phyloP scores from a whole-genome alignment of 805 yeast genomes.

The Candida pini region DNA sequence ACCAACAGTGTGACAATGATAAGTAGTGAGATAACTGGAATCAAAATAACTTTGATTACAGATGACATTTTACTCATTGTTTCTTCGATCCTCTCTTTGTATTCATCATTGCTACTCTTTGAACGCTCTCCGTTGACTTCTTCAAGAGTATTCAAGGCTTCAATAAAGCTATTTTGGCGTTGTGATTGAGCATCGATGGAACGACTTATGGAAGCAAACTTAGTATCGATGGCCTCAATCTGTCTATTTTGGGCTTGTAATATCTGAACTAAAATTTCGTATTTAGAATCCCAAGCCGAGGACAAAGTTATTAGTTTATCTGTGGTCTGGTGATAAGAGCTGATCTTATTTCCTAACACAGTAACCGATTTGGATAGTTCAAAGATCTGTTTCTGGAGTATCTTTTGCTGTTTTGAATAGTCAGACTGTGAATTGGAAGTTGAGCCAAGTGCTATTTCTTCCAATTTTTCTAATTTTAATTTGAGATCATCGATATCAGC shows the following conservation, averaged over 20 bases:
- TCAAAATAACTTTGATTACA: conserved; percentile 18
- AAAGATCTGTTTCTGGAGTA: conserved; percentile 17
- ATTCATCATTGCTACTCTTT: conserved; percentile 1
- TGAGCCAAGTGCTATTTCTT: neutral
- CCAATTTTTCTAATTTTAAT: conserved; percentile 6
- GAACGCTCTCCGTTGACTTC: conserved; percentile 7
- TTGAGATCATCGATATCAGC: conserved; percentile 3
- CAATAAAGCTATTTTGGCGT: conserved; percentile 11
- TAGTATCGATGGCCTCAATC: conserved; percentile 11
- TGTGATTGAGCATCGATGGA: conserved; percentile 17
- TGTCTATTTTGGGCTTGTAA: conserved; percentile 12
- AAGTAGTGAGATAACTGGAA: conserved; percentile 36
- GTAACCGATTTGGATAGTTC: conserved; percentile 16
- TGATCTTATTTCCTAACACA: conserved; percentile 7
- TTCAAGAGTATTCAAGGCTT: conserved; percentile 12
- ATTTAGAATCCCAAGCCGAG: conserved; percentile 8
- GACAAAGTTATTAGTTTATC: conserved; percentile 7
- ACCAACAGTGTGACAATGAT: conserved; percentile 40
- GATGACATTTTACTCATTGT: conserved; percentile 13
- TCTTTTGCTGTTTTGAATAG: conserved; percentile 5
- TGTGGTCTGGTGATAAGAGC: conserved; percentile 3
- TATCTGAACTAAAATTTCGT: conserved; percentile 8
- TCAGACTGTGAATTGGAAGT: neutral
- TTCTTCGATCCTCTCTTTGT: conserved; percentile 13
- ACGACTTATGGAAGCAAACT: conserved; percentile 9